Evolutionary conservation across 139 green algal genomes (phyloP), one percentile per base, ranked within the genome.

Genomic region (Trebouxia sp.): DNA sequence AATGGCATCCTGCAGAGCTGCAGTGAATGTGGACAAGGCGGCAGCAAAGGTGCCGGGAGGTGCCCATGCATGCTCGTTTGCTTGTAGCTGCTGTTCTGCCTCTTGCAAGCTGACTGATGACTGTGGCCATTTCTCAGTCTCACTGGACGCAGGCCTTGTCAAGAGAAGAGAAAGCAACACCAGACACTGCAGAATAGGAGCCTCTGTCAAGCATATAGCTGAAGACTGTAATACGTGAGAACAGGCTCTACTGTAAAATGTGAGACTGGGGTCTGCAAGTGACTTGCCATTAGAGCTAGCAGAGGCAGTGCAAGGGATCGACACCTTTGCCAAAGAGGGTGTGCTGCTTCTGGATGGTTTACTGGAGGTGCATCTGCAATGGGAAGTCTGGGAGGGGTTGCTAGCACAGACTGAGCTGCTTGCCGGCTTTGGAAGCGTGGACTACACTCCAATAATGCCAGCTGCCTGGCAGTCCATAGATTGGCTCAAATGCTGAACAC

Each of bases 11-110:
- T 72, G 62, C 32, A 72, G 32, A n/a, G 62, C 15, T 14, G 62
- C 62, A 15, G 42, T 35, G 12, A 72, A 72, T 5, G 62, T 72
- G 32, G 62, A 72, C 62, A 72, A 35, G 4, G 62, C 62, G 12
- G 62, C 62, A 72, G 62, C 62, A 72, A 72, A 45, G 35, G 32
- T 43, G 17, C 62, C 62, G 28, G 62, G 62, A 30, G 62, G 62
- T 9, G 62, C 62, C 62, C 62, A 72, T 14, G 32, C 35, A 72
- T 28, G 10, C 10, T 72, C 35, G 43, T 72, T 72, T 22, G 35
- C 62, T 72, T 72, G n/a, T 15, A 72, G 62, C 62, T 72, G 62
- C 12, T 45, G 32, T 8, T 30, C 11, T 11, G 62, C 62, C 32
- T 72, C 62, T 24, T 72, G 32, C 62, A 32, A 72, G 32, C 37